Percentiles rank a stretch among this genome's conserved stretches.
Conservation (phyloP, 345 rosid genomes). For the Lepidium aucheri region DNA sequence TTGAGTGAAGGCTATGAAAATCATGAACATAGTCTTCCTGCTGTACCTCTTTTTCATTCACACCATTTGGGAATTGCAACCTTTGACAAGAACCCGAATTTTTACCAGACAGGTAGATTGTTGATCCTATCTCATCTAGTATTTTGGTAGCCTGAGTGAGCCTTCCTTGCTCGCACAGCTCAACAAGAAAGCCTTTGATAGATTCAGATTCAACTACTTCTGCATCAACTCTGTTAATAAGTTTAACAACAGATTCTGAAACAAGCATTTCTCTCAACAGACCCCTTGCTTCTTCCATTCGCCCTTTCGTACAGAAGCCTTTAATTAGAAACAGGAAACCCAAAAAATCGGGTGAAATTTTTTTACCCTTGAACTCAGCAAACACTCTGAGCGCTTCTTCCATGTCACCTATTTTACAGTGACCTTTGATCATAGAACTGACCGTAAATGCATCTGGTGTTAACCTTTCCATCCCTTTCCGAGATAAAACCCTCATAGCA, state of each 20-base stretch:
- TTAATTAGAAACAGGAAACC: slow-evolving; percentile 61
- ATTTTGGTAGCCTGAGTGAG: slow-evolving; percentile 40
- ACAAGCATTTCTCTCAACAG: slow-evolving; percentile 83
- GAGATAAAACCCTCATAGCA: slow-evolving; percentile 44
- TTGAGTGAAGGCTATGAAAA: slow-evolving; percentile 48
- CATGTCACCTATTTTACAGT: slow-evolving; percentile 63
- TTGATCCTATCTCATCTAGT: slow-evolving; percentile 31
- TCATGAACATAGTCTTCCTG: slow-evolving; percentile 22
- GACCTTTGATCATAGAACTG: slow-evolving; percentile 67
- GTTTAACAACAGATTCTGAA: slow-evolving; percentile 43
- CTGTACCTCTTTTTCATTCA: slow-evolving; percentile 12
- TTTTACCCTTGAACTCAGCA: slow-evolving; percentile 44
- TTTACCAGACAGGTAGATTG: slow-evolving; percentile 22
- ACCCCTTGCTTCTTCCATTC: slow-evolving; percentile 85
- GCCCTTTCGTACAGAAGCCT: slow-evolving; percentile 75
- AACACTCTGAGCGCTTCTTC: slow-evolving; percentile 64
- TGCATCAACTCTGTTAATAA: slow-evolving; percentile 47
- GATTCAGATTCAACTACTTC: slow-evolving; percentile 80
- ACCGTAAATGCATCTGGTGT: slow-evolving; percentile 59
- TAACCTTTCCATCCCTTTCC: slow-evolving; percentile 36
- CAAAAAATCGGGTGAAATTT: slow-evolving; percentile 58
- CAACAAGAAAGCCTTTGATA: slow-evolving; percentile 43
- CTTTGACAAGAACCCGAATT: slow-evolving; percentile 10
- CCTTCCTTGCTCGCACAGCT: slow-evolving; percentile 53
- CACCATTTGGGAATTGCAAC: slow-evolving; percentile 8